Evolutionary conservation across 805 yeast genomes (phyloP).

Genomic region (Schwanniomyces polymorphus): DNA sequence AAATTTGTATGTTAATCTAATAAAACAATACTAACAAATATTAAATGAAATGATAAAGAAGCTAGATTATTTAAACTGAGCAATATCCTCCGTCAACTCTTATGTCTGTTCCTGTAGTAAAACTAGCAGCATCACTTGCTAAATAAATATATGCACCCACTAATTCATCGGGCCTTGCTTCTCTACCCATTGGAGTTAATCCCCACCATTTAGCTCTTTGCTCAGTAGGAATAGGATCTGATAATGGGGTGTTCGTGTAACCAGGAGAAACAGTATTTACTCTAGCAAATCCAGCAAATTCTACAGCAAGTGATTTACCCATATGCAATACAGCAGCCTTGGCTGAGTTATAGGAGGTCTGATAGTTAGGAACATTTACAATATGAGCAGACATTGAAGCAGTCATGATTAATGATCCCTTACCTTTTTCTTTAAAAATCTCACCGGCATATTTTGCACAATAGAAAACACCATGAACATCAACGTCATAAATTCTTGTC

Average conservation of each 20-base stretch:
- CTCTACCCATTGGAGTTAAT: constrained; percentile 46
- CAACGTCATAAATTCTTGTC: constrained; percentile 38
- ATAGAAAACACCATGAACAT: constrained; percentile 43
- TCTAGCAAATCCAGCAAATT: constrained; percentile 49
- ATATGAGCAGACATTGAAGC: constrained; percentile 50
- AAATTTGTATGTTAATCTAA: too few relatives aligned
- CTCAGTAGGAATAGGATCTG: constrained; percentile 33
- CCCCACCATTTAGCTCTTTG: constrained; percentile 38
- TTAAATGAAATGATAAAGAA: too few relatives aligned
- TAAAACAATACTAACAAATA: too few relatives aligned
- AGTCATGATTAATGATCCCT: constrained; percentile 43
- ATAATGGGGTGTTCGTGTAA: constrained; percentile 40
- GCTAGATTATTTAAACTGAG: constrained; percentile 21
- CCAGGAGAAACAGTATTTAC: constrained; percentile 48
- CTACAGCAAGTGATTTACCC: constrained; percentile 44
- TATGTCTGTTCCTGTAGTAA: constrained; percentile 46
- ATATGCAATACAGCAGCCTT: constrained; percentile 46
- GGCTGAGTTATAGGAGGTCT: constrained; percentile 48
- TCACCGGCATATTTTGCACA: constrained; percentile 43
- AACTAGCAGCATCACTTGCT: constrained; percentile 44
- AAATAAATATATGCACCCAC: constrained; percentile 48
- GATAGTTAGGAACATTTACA: constrained; percentile 45
- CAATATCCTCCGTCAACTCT: constrained; percentile 49
- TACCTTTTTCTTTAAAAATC: constrained; percentile 38
- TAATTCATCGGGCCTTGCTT: constrained; percentile 41